Evolutionary conservation across 768 basidiomycete genomes (phyloP).

Genomic region (Boletus rufocinnamomeus): DNA sequence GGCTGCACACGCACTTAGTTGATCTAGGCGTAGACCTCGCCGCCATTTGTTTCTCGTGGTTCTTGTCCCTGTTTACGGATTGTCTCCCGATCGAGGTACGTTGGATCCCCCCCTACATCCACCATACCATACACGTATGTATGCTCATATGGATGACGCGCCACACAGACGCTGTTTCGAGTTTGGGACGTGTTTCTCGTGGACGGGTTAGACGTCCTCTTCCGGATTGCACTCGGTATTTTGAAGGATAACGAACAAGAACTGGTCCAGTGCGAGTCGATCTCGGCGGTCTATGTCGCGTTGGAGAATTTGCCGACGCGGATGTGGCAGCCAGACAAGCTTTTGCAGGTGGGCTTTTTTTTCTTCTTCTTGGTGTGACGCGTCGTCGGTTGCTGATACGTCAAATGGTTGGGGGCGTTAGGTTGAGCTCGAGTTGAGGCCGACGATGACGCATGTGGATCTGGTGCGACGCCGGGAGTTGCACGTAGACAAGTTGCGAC

Average conservation of each 20-base stretch:
- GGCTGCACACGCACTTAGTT: slow-evolving; percentile 71
- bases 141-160: background rate
- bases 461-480: slow-evolving; percentile 53
- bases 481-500: slow-evolving; percentile 49
- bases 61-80: slow-evolving; percentile 93
- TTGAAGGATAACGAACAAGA: slow-evolving; percentile 83
- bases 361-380: background rate
- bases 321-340: slow-evolving; percentile 91
- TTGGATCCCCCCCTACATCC: background rate
- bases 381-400: background rate
- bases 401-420: slow-evolving; percentile 21
- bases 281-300: slow-evolving; percentile 86
- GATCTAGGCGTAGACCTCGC: slow-evolving; percentile 86
- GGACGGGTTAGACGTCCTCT: slow-evolving; percentile 88
- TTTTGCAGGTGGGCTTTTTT: slow-evolving; percentile 66
- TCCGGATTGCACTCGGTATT: slow-evolving; percentile 87
- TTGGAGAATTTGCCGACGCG: slow-evolving; percentile 88
- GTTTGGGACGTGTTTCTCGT: slow-evolving; percentile 97
- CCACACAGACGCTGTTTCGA: slow-evolving; percentile 81
- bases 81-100: slow-evolving; percentile 91
- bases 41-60: slow-evolving; percentile 98
- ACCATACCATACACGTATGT: background rate
- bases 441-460: slow-evolving; percentile 53
- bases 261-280: slow-evolving; percentile 79
- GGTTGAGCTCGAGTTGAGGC: slow-evolving; percentile 60